Base-by-base conservation (phyloP, 352 stramenopile species). In the Nothophytophthora sp. region DNA sequence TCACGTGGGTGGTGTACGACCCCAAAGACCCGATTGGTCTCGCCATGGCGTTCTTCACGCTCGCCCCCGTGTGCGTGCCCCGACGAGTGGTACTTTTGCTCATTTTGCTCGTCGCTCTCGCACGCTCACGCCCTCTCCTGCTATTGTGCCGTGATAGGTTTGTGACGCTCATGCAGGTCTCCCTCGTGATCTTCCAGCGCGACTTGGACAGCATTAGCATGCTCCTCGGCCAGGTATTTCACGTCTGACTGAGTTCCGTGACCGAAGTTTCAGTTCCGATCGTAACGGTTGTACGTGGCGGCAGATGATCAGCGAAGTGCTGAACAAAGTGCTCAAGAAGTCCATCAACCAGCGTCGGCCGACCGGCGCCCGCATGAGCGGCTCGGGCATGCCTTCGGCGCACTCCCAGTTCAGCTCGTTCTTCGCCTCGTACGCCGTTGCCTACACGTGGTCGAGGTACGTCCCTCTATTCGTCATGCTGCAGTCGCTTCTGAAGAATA, bases 1-100 rank as follows among this genome's bases (percentile, higher is more conserved):
- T 87, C 65, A 92, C 82, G 34, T 92, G 81, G 81, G 85, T 95
- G 36, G 74, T 89, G 24, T 95, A 95, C 55, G 79, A 95, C 48
- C 72, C 76, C 5, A 58, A 54, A 18, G 85, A 95, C 41, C 78
- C 81, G 8, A 61, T 89, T 15, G 85, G 85, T 16, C 60, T 60
- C 16, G 20, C 88, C 27, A 55, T 92, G 29, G 85, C 85, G 47
- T 73, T 95, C 33, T 82, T 79, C 43, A 91, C 82, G 34, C 66
- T 95, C 36, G 83, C 78, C 20, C 82, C 82, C 34, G 72, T 93
- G 80, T 92, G 41, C 30, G 70, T 65, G n/a, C n/a, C n/a, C n/a
- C n/a, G n/a, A n/a, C 4, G 1, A 12, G 15, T 18, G 41, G n/a
- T 25, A 5, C 11, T 0, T 15, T 15, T 41, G 8, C 38, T 36